Percentiles rank a stretch among this genome's conserved stretches.
phyloP scores from a whole-genome alignment of 371 early-diverging fungal species.

The Mortierella sp. region DNA sequence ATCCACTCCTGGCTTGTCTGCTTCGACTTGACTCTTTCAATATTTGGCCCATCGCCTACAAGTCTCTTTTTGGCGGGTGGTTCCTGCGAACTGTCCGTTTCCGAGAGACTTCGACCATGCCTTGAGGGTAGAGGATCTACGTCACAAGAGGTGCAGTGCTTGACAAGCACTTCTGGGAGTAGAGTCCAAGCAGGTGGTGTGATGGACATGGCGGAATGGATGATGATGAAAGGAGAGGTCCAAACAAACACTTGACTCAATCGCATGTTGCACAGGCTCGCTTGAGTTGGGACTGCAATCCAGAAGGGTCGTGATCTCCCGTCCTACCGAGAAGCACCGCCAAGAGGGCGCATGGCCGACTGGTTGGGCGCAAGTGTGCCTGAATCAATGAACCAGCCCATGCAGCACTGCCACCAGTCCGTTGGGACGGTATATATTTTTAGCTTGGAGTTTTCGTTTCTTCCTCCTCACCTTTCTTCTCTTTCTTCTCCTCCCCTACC shows the following conservation, averaged over 20 bases:
- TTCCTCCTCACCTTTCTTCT: no score
- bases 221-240: not conserved
- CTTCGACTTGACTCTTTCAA: not conserved
- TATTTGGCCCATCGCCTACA: not conserved
- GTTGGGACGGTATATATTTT: no score
- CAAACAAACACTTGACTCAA: no score
- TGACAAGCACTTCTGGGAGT: conserved; percentile 12
- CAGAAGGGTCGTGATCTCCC: no score
- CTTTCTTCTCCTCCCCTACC: not conserved
- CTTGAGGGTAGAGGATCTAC: not conserved
- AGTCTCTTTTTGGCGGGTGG: conserved; percentile 25
- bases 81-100: not conserved
- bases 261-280: no score
- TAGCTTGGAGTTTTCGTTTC: no score
- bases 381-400: no score
- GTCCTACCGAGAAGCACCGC: no score
- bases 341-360: no score
- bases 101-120: conserved; percentile 1
- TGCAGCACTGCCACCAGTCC: no score
- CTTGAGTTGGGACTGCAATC: no score
- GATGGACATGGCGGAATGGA: not conserved
- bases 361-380: no score
- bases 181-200: conserved; percentile 11
- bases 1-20: conserved; percentile 15
- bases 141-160: conserved; percentile 8